Evolutionary conservation across 371 early-diverging fungal species (phyloP).

Genomic region (Batrachochytrium dendrobatidis): DNA sequence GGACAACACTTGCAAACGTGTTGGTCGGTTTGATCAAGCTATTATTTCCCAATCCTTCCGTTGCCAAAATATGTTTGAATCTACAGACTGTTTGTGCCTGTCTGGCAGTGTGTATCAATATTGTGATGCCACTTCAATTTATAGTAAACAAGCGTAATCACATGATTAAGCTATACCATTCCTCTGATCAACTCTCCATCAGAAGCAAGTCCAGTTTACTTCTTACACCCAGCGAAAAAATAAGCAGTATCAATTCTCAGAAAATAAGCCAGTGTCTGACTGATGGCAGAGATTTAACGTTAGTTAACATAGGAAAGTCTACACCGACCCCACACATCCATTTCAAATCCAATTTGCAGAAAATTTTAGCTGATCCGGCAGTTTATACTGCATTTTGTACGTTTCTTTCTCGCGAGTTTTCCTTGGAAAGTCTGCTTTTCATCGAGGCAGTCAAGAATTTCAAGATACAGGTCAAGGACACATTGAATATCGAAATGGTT

Average conservation of each 20-base stretch:
- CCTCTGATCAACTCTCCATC: too few species aligned
- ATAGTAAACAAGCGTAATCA: too few species aligned
- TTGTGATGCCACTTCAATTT: neutral
- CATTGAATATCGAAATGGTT: too few species aligned
- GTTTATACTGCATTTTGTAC: neutral
- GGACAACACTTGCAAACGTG: neutral
- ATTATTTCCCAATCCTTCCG: neutral
- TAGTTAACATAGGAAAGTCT: neutral
- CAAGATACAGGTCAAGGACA: too few species aligned
- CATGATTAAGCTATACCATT: too few species aligned
- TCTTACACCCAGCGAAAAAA: too few species aligned
- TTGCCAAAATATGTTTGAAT: neutral
- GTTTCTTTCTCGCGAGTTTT: neutral
- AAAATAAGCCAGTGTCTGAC: neutral
- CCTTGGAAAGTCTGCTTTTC: conserved; percentile 1
- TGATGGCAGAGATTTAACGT: neutral
- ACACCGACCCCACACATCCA: neutral
- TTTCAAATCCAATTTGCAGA: neutral
- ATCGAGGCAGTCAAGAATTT: neutral
- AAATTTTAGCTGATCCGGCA: conserved; percentile 1
- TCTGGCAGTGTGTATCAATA: neutral
- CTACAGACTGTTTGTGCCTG: neutral
- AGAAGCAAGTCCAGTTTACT: too few species aligned
- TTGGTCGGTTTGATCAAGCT: neutral
- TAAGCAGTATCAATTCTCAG: too few species aligned